phyloP scores from a whole-genome alignment of 441 rosid species.

The Rhodomyrtus psidioides region DNA sequence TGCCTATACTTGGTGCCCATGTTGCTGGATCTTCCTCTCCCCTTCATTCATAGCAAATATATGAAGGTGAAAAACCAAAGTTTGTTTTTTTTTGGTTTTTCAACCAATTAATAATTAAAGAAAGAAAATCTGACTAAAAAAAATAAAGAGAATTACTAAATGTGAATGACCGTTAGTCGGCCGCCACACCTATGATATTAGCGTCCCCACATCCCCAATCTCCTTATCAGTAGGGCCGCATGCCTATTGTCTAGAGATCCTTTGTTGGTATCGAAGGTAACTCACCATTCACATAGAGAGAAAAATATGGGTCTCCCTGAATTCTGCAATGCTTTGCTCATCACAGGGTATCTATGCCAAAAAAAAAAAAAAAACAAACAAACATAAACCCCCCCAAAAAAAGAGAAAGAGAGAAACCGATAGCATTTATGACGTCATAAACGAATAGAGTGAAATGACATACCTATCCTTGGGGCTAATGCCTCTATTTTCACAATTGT shows the following conservation, averaged over 20 bases:
- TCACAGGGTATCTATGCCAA: conserved; percentile 28
- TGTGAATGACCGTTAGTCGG: no score
- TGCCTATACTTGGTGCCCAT: conserved; percentile 48
- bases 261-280: neutral
- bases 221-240: no score
- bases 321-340: conserved; percentile 41
- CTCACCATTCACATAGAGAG: conserved; percentile 61
- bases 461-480: conserved; percentile 38
- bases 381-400: neutral
- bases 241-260: neutral
- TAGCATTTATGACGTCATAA: neutral
- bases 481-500: conserved; percentile 42
- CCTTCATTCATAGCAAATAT: conserved; percentile 18
- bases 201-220: no score
- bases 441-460: neutral
- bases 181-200: no score
- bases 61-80: neutral
- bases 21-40: conserved; percentile 49
- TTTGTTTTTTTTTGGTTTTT: no score
- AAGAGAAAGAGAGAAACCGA: neutral
- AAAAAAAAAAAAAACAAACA: neutral
- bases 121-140: no score
- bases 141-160: no score
- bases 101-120: no score
- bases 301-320: conserved; percentile 45